Evolutionary conservation across 78 protist species (phyloP).

Genomic region (Dictyostelium intermedium): DNA sequence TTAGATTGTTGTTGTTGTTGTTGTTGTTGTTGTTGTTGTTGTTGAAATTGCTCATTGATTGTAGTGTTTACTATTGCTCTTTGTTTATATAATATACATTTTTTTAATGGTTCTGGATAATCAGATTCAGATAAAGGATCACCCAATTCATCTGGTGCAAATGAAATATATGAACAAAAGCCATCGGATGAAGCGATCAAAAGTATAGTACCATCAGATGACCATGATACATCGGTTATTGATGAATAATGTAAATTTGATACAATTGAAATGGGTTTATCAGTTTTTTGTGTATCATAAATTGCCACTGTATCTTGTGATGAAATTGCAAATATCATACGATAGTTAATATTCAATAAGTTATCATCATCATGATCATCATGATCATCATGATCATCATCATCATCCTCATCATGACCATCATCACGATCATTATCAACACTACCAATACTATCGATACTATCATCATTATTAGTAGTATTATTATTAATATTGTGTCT

Average conservation of each 20-base stretch:
- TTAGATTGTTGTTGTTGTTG: constrained; percentile 2
- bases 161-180: constrained; percentile 61
- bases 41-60: background rate
- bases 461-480: background rate
- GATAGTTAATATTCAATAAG: constrained; percentile 1
- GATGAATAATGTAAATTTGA: constrained; percentile 65
- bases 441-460: background rate
- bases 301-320: constrained; percentile 29
- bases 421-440: background rate
- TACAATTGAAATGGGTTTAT: constrained; percentile 14
- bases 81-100: background rate
- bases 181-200: constrained; percentile 60
- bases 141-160: constrained; percentile 31
- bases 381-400: background rate
- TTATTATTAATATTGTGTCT: background rate
- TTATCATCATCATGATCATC: background rate
- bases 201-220: constrained; percentile 37
- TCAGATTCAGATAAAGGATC: background rate
- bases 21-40: constrained; percentile 18
- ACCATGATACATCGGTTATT: constrained; percentile 70
- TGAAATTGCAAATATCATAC: constrained; percentile 65
- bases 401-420: background rate
- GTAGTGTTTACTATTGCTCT: constrained; percentile 4
- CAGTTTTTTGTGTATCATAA: constrained; percentile 38
- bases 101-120: constrained; percentile 23